A percentile compares a stretch with the other conserved stretches of the same genome.
Evolutionary conservation across 2,329 filamentous ascomycete genomes (phyloP).

Genomic region (Penicillium janthinellum): DNA sequence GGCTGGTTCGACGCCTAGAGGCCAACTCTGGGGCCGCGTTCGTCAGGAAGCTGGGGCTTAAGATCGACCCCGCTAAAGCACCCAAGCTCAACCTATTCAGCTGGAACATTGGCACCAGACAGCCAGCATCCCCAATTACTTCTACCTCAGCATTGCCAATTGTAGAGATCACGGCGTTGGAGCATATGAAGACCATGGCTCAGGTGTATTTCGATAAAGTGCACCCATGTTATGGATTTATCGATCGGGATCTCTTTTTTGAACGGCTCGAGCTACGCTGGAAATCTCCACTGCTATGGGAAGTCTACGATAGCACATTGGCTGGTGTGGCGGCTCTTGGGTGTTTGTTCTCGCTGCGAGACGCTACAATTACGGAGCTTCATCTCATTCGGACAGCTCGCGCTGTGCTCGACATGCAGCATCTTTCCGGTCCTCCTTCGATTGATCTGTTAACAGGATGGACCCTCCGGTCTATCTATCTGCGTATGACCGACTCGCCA

Average conservation of each 20-base stretch:
- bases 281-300: conserved; percentile 23
- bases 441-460: conserved; percentile 43
- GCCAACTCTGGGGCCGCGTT: conserved; percentile 60
- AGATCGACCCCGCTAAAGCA: conserved; percentile 55
- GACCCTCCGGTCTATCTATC: conserved; percentile 54
- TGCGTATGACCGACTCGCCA: conserved; percentile 55
- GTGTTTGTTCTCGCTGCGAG: conserved; percentile 51
- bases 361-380: conserved; percentile 46
- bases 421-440: conserved; percentile 22
- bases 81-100: conserved; percentile 57
- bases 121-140: conserved; percentile 19
- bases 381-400: conserved; percentile 52
- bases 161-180: conserved; percentile 49
- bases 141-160: conserved; percentile 33
- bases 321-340: conserved; percentile 57
- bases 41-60: conserved; percentile 53
- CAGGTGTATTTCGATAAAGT: conserved; percentile 55
- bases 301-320: conserved; percentile 50
- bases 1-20: conserved; percentile 44
- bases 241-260: conserved; percentile 32
- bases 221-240: conserved; percentile 56
- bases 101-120: conserved; percentile 52
- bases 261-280: conserved; percentile 25
- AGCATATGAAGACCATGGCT: conserved; percentile 49
- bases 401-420: conserved; percentile 44